Evolutionary conservation across 495 filamentous ascomycete species (phyloP), one percentile per base, ranked within the genome.

Genomic region (Penicillium daleae): DNA sequence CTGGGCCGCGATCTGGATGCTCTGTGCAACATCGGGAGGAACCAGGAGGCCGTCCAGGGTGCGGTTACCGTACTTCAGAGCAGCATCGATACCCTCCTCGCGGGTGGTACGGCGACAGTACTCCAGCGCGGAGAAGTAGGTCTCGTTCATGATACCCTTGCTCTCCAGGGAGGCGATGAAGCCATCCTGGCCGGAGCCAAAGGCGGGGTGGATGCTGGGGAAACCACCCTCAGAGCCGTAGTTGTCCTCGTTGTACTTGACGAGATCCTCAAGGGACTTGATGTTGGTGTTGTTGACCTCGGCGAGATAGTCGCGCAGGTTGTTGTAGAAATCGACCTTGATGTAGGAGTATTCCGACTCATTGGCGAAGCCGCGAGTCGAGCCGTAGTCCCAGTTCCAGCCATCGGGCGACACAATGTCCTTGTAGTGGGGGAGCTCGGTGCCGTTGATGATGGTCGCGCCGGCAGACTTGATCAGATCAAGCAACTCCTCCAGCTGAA

Each of bases 241-340:
- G 68, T 90, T 88, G 60, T 83, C 82, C 62, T 77, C 78, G 71
- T 92, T 92, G 76, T 87, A 91, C 70, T 81, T 69, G 32, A 91
- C 81, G 24, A 92, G 80, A 64, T 92, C 89, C 63, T 86, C 87
- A 6, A 92, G 78, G 5, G 81, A 82, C 27, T 80, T 80, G 62
- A 92, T 85, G 27, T 80, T 71, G 35, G 86, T 91, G 71, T 89
- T 89, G 19, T 79, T 68, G 5, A 92, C 79, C 63, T 88, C 86
- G 33, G 85, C 73, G 10, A 92, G 82, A 65, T 92, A 92, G 21
- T 75, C 71, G 44, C 75, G 75, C 64, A 92, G 85, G 76, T 90
- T 85, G 75, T 91, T 90, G 78, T 91, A 91, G 70, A 91, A 91
- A 64, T 92, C 90, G 8, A 87, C 85, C 69, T 90, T 91, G 60